phyloP scores from a whole-genome alignment of 495 filamentous ascomycete genomes.

The Haplographium delicatum region DNA sequence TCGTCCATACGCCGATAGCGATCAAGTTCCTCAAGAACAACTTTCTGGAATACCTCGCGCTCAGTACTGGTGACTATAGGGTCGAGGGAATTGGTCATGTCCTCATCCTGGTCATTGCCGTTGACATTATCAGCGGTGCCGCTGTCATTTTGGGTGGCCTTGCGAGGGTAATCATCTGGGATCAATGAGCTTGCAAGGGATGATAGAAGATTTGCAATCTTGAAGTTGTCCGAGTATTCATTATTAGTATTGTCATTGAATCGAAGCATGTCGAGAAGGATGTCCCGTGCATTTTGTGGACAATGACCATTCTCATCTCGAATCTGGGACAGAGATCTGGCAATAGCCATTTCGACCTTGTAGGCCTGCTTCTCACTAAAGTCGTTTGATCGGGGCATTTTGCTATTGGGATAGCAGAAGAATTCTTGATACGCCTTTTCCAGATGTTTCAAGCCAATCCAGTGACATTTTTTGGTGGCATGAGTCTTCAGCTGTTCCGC shows the following conservation, averaged over 20 bases:
- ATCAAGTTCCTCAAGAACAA: slow-evolving; percentile 79
- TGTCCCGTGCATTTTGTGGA: slow-evolving; percentile 66
- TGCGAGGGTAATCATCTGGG: slow-evolving; percentile 30
- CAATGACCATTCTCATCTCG: slow-evolving; percentile 71
- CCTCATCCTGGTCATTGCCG: slow-evolving; percentile 50
- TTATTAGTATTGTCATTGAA: slow-evolving; percentile 94
- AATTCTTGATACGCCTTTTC: slow-evolving; percentile 78
- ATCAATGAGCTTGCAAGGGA: slow-evolving; percentile 74
- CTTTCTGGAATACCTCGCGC: slow-evolving; percentile 52
- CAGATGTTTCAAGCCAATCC: slow-evolving; percentile 80
- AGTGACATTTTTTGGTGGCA: slow-evolving; percentile 61
- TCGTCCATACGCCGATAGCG: slow-evolving; percentile 89
- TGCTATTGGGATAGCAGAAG: slow-evolving; percentile 71
- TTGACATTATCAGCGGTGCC: too few species aligned
- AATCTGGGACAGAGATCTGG: slow-evolving; percentile 70
- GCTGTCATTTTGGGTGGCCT: too few species aligned
- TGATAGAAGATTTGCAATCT: slow-evolving; percentile 74
- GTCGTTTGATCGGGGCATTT: slow-evolving; percentile 79
- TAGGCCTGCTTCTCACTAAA: slow-evolving; percentile 82
- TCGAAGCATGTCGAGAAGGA: slow-evolving; percentile 80
- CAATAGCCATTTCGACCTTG: slow-evolving; percentile 74
- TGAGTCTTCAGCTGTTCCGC: slow-evolving; percentile 68
- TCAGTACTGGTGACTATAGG: too few species aligned
- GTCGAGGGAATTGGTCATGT: too few species aligned
- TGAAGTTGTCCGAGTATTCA: slow-evolving; percentile 78